Evolutionary conservation across 2,329 filamentous ascomycete genomes (phyloP).

Genomic region (Stagonosporopsis cucurbitacearum): DNA sequence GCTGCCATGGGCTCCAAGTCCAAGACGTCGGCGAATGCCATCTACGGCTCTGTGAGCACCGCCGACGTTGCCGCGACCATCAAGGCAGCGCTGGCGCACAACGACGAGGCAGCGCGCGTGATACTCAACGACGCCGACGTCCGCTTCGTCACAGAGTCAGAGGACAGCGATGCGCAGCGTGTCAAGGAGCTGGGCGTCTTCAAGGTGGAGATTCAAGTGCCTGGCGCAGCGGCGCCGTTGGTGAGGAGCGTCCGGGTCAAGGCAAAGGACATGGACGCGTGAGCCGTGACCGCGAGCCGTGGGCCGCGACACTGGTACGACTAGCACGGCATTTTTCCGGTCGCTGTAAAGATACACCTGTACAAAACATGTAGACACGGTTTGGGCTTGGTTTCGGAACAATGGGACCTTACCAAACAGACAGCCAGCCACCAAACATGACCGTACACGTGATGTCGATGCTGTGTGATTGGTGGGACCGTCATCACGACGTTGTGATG

Average conservation of each 20-base stretch:
- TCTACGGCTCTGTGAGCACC: constrained; percentile 63
- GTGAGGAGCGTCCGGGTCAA: constrained; percentile 43
- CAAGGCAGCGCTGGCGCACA: constrained; percentile 56
- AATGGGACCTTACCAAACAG: constrained; percentile 26
- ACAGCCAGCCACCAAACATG: constrained; percentile 17
- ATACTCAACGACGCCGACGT: constrained; percentile 59
- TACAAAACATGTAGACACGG: constrained; percentile 31
- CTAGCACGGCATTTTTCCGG: constrained; percentile 23
- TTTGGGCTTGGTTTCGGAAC: constrained; percentile 28
- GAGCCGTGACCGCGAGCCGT: no score
- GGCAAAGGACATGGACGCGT: constrained; percentile 36
- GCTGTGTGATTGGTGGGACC: constrained; percentile 32
- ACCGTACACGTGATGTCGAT: not conserved
- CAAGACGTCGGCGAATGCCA: constrained; percentile 44
- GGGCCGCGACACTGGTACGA: constrained; percentile 4
- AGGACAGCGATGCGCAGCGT: constrained; percentile 49
- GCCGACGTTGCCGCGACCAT: constrained; percentile 59
- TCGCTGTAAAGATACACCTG: constrained; percentile 36
- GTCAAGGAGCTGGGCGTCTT: constrained; percentile 62
- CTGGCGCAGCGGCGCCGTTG: constrained; percentile 52
- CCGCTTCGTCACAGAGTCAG: constrained; percentile 52
- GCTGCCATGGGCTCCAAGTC: constrained; percentile 39
- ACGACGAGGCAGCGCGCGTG: constrained; percentile 60
- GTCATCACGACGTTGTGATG: constrained; percentile 15
- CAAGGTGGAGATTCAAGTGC: constrained; percentile 58